Evolutionary conservation across 2,329 filamentous ascomycete species (phyloP).

Genomic region (Tothia fuscella): DNA sequence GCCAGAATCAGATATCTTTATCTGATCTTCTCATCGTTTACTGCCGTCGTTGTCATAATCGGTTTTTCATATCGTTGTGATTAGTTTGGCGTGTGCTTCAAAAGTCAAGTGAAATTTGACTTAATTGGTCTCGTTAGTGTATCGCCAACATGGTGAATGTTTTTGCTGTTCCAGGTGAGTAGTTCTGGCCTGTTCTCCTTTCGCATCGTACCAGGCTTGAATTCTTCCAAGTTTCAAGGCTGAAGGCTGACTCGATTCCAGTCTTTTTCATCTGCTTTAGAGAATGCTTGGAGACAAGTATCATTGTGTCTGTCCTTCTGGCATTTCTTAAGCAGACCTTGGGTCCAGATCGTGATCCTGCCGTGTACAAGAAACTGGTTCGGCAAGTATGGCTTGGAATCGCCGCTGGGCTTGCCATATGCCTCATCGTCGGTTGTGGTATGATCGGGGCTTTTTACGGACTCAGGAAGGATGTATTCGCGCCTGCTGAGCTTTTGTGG

Average conservation of each 20-base stretch:
- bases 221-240: not conserved
- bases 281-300: slow-evolving; percentile 70
- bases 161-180: slow-evolving; percentile 61
- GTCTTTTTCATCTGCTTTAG: slow-evolving; percentile 88
- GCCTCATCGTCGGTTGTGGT: slow-evolving; percentile 48
- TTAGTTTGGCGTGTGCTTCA: no score
- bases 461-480: slow-evolving; percentile 55
- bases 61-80: no score
- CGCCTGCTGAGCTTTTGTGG: slow-evolving; percentile 60
- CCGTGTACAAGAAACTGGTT: slow-evolving; percentile 54
- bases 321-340: slow-evolving; percentile 77
- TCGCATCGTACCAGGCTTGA: not conserved
- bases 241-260: slow-evolving; percentile 14
- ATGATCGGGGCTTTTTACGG: slow-evolving; percentile 66
- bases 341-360: slow-evolving; percentile 48
- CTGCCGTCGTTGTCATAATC: no score
- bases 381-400: slow-evolving; percentile 63
- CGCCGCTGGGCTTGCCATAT: slow-evolving; percentile 48
- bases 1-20: no score
- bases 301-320: slow-evolving; percentile 78
- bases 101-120: no score
- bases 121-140: no score
- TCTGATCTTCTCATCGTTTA: no score
- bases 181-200: slow-evolving; percentile 10
- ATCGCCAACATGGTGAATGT: slow-evolving; percentile 58